Conservation (phyloP, 148 eudicot species). For the Gaultheria prostrata region DNA sequence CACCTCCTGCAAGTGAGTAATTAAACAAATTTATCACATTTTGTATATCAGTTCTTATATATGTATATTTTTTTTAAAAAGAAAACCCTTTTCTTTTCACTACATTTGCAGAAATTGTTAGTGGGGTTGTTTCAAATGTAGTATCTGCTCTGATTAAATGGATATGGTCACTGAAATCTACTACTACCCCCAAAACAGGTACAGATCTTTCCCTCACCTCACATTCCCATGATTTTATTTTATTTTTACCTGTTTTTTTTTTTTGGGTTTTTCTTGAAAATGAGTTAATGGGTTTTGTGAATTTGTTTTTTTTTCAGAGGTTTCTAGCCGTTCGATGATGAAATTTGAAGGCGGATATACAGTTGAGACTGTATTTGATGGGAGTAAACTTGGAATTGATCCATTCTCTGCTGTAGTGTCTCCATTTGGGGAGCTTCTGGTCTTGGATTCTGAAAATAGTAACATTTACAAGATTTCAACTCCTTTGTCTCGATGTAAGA, state of each 20-base stretch:
- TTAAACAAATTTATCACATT: background rate
- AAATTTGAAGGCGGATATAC: slow-evolving; percentile 72
- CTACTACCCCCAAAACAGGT: slow-evolving; percentile 41
- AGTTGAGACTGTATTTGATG: slow-evolving; percentile 80
- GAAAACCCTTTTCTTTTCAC: background rate
- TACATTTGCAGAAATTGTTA: slow-evolving; percentile 56
- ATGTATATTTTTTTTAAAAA: background rate
- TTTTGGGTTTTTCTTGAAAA: background rate
- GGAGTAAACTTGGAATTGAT: slow-evolving; percentile 82
- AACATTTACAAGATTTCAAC: slow-evolving; percentile 72
- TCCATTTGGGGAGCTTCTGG: slow-evolving; percentile 61
- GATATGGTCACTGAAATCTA: slow-evolving; percentile 70
- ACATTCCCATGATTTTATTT: slow-evolving; percentile 15
- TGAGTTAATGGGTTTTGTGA: slow-evolving; percentile 4
- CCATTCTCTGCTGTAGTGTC: slow-evolving; percentile 61
- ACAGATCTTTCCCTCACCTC: slow-evolving; percentile 20
- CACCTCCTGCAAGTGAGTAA: slow-evolving; percentile 75
- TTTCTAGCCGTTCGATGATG: slow-evolving; percentile 65
- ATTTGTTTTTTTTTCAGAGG: slow-evolving; percentile 34
- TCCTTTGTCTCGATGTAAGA: slow-evolving; percentile 58
- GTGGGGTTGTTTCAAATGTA: slow-evolving; percentile 71
- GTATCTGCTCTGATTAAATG: slow-evolving; percentile 61
- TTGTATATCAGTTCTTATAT: background rate
- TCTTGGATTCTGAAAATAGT: slow-evolving; percentile 71
- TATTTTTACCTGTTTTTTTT: background rate